Base-by-base conservation (phyloP, 805 yeast genomes). In the Saccharomycopsis malanga region DNA sequence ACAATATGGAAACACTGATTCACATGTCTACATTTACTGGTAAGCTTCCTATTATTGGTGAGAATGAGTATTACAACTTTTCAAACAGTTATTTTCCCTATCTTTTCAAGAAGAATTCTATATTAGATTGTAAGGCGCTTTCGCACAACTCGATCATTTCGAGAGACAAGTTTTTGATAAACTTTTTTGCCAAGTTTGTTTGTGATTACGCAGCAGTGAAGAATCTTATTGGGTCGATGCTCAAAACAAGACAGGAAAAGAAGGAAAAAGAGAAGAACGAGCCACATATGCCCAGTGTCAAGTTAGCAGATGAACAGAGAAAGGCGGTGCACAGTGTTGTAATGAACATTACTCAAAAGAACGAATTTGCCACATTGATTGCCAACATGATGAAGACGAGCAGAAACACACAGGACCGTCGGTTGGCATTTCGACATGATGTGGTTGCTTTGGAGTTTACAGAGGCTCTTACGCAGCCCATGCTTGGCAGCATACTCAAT, bases 321-420 rank as follows among this genome's bases (percentile, higher is more conserved):
- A 18, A 27, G 17, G 42, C 49, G 24, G 39, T 46, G 15, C 10
- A 27, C 15, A 34, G 34, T 21, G 23, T 34, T 14, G 18, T 39
- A 4, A n/a, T 34, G 22, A 39, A 43, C 22, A 25, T 42, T 25
- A 1, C 21, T 14, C 21, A 34, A 18, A 46, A 50, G 35, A 50
- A 48, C 25, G 52, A 48, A 21, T 48, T 39, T 44, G 48, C 48
- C 7, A 27, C 38, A 20, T 30, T 48, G 17, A 34, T 48, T 7
- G 43, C n/a, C 27, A 44, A 39, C 18, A 34, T 44, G 24, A 23
- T 48, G 38, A 44, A 48, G 23, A 10, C 40, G 1, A 24, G 34
- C 15, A 24, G 29, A 14, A 4, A 5, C n/a, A 4, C 12, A 6
- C 24, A 35, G n/a, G 52, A 48, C 21, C 5, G 18, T 5, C n/a